Evolutionary conservation across 2,329 filamentous ascomycete genomes (phyloP).

Genomic region (Venturia asperata): DNA sequence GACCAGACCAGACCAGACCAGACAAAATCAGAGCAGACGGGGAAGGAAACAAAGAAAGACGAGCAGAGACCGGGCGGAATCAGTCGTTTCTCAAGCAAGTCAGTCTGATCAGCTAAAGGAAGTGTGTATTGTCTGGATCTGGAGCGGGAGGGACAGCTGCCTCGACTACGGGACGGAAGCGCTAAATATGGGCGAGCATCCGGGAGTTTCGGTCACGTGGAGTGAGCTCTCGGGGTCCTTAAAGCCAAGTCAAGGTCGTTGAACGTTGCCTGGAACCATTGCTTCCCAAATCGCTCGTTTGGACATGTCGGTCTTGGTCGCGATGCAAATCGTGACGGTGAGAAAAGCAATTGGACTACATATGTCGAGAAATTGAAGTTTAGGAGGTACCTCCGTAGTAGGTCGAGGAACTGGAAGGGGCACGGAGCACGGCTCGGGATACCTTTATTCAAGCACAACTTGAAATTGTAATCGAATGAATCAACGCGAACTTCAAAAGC

Average conservation of each 20-base stretch:
- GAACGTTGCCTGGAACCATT: too few relatives aligned
- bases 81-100: neutral
- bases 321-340: too few relatives aligned
- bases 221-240: too few relatives aligned
- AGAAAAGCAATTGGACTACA: too few relatives aligned
- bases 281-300: too few relatives aligned
- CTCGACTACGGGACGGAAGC: neutral
- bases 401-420: neutral
- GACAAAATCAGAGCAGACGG: neutral
- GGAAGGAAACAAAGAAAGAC: conserved; percentile 8
- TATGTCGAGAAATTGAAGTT: too few relatives aligned
- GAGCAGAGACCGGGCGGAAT: conserved; percentile 1
- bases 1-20: conserved; percentile 2
- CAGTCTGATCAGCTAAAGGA: neutral
- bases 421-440: neutral
- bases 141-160: conserved; percentile 2
- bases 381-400: neutral
- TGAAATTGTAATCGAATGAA: neutral
- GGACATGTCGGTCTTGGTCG: neutral
- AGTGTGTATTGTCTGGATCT: neutral
- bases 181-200: neutral
- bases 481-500: too few relatives aligned
- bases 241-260: too few relatives aligned
- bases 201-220: neutral
- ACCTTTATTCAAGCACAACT: neutral